Evolutionary conservation across 164 flowering plant species (phyloP).

Genomic region (Buxus sempervirens): DNA sequence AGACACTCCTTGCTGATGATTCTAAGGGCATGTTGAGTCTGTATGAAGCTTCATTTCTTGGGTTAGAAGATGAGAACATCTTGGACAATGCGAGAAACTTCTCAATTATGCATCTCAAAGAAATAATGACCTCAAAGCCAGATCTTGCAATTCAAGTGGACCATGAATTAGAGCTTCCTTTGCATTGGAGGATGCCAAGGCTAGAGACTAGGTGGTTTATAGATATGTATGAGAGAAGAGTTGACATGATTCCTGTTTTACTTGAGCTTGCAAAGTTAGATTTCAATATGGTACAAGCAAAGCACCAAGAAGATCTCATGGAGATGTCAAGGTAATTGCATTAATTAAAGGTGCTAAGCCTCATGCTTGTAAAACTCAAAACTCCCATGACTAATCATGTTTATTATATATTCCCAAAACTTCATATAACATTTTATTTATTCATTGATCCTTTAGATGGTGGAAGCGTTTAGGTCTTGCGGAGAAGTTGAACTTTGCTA

Average conservation of each 20-base stretch:
- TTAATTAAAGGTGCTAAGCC: not conserved
- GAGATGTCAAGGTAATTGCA: slow-evolving; percentile 23
- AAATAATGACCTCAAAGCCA: not conserved
- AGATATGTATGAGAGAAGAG: slow-evolving; percentile 15
- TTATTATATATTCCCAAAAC: no score
- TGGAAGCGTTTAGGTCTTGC: not conserved
- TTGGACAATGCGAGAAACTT: slow-evolving; percentile 24
- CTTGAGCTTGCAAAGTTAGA: slow-evolving; percentile 30
- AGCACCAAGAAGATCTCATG: slow-evolving; percentile 23
- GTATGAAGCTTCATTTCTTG: slow-evolving; percentile 30
- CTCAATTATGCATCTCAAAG: slow-evolving; percentile 15
- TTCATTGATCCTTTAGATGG: no score
- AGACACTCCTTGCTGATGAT: slow-evolving; percentile 9
- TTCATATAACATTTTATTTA: no score
- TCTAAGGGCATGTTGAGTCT: slow-evolving; percentile 28
- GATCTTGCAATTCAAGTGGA: slow-evolving; percentile 1
- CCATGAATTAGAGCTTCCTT: slow-evolving; percentile 28
- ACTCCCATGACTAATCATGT: not conserved
- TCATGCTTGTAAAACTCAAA: not conserved
- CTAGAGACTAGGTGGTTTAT: slow-evolving; percentile 24
- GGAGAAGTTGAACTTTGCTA: not conserved
- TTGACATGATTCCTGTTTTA: slow-evolving; percentile 6
- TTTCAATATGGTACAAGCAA: slow-evolving; percentile 28
- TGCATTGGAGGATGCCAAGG: slow-evolving; percentile 19
- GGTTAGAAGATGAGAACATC: slow-evolving; percentile 24